phyloP scores from a whole-genome alignment of 139 green algal genomes.

The Coelastrella sp. region DNA sequence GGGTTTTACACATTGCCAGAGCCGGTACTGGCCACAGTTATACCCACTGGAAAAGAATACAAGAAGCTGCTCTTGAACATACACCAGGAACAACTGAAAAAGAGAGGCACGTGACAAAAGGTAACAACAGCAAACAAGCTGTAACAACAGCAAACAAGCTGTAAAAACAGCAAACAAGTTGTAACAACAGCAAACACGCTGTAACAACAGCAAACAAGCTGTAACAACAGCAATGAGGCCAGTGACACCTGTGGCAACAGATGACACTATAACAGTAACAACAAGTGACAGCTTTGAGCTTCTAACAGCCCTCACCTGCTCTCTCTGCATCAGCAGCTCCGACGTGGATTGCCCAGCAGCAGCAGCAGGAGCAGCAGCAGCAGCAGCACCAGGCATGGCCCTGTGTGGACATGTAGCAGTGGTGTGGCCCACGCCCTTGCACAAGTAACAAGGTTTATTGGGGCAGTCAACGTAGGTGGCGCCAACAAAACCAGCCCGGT shows the following conservation, averaged over 20 bases:
- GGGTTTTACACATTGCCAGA: too few species aligned
- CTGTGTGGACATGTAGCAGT: constrained; percentile 87
- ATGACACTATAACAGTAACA: background rate
- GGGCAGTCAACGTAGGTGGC: constrained; percentile 80
- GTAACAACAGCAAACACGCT: too few species aligned
- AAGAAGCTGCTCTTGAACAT: too few species aligned
- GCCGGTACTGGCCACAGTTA: too few species aligned
- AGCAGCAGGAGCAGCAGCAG: constrained; percentile 44
- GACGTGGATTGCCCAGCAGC: background rate
- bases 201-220: too few species aligned
- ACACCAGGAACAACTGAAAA: too few species aligned
- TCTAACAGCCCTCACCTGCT: constrained; percentile 49
- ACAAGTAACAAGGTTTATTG: constrained; percentile 93
- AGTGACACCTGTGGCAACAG: background rate
- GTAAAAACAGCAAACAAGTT: too few species aligned
- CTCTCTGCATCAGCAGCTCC: constrained; percentile 48
- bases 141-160: too few species aligned
- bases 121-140: too few species aligned
- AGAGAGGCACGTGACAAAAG: too few species aligned
- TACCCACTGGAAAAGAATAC: too few species aligned
- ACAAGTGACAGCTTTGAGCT: background rate
- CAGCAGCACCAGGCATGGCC: constrained; percentile 38
- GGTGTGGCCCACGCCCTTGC: constrained; percentile 82
- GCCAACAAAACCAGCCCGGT: constrained; percentile 90
- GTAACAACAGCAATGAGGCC: too few species aligned